Base-by-base conservation (phyloP, 2,329 filamentous ascomycete species). In the Neoascochyta sp. region DNA sequence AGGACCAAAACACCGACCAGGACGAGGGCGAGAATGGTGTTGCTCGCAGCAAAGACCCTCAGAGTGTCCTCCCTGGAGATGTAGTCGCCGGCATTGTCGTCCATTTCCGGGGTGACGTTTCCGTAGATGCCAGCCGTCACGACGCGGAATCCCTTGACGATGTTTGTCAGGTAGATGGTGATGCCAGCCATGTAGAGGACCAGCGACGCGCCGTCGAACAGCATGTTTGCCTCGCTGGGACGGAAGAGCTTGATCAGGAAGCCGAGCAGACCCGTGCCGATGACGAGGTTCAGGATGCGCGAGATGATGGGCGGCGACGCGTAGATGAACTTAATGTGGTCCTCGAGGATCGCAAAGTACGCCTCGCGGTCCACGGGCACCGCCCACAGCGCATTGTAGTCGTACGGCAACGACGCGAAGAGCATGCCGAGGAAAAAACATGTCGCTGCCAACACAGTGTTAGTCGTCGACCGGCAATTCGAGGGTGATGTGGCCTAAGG, bases 381-480 rank as follows among this genome's bases (percentile, higher is more conserved):
- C 29, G 81, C 83, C 76, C 86, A 93, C 31, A 93, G 82, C 42
- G 92, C 81, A 38, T 86, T 83, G 69, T 87, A 92, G 73, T 93
- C 92, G 73, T 96, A 98, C 40, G 92, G 89, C 67, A 96, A 93
- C 43, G 82, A 81, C 52, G 88, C 88, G 76, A 96, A 98, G 66
- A 98, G 82, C 64, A 96, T 88, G 52, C 92, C 92, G 45, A 98
- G 83, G 77, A 96, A 95, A 78, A 98, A 98, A 66, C 86, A 95
- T 46, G 85, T 88, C 39, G 70, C 70, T 73, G 47, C 5, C 11
- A 13, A 26, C 16, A 12, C 36, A 52, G 43, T 23, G 9, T 29
- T 20, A n/a, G 22, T 16, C 12, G 10, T 31, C n/a, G n/a, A 19
- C 16, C 16, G 24, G 7, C 16, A 21, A 13, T 17, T 19, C 17